phyloP scores from a whole-genome alignment of 805 yeast species.

The Ogataea methanolica region DNA sequence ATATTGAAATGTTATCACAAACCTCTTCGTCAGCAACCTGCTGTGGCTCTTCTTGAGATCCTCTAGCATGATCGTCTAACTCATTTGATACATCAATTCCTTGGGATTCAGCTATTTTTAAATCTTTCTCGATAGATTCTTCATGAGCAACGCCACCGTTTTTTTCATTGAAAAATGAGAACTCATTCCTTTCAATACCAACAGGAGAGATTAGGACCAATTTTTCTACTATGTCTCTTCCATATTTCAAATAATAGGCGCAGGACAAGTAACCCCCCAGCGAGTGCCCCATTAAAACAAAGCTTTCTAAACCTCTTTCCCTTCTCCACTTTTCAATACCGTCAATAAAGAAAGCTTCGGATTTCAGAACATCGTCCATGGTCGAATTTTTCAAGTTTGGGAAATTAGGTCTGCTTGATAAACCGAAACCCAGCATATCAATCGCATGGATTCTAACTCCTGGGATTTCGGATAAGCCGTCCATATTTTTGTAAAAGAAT shows the following conservation, averaged over 20 bases:
- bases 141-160: conserved; percentile 1
- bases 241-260: conserved; percentile 58
- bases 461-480: conserved; percentile 43
- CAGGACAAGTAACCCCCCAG: conserved; percentile 72
- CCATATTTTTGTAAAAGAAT: conserved; percentile 69
- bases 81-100: conserved; percentile 33
- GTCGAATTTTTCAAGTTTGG: conserved; percentile 27
- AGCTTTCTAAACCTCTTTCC: conserved; percentile 40
- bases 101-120: conserved; percentile 17
- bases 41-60: conserved; percentile 1
- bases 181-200: conserved; percentile 66
- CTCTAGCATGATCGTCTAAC: conserved; percentile 16
- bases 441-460: conserved; percentile 60
- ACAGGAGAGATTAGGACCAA: conserved; percentile 68
- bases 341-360: conserved; percentile 56
- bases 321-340: conserved; percentile 64
- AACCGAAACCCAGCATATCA: conserved; percentile 70
- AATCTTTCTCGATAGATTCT: conserved; percentile 10
- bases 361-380: conserved; percentile 35
- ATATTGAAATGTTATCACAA: conserved; percentile 7
- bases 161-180: conserved; percentile 30
- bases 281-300: conserved; percentile 73
- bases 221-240: conserved; percentile 42
- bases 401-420: conserved; percentile 52
- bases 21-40: background rate